Evolutionary conservation across 495 filamentous ascomycete species (phyloP), one percentile per base, ranked within the genome.

Genomic region (Aspergillus cavernicola): DNA sequence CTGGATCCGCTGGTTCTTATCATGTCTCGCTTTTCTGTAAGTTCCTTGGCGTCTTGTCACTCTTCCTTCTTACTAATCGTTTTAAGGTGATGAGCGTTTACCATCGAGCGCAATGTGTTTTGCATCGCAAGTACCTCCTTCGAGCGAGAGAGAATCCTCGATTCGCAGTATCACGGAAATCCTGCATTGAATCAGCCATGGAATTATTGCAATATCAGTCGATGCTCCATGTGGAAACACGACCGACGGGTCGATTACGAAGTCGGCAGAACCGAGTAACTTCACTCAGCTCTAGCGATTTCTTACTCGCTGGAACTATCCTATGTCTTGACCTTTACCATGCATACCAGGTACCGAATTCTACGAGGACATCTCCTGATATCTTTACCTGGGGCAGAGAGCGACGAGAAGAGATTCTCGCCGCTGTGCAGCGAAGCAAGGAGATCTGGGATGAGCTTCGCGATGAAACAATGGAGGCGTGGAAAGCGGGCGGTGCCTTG

Each of bases 221-320:
- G 29, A 87, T 84, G 22, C 74, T 98, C 18, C 79, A 92, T 60
- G 71, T 76, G 32, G 92, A 96, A 64, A 84, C 83, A 4, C 80
- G 85, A 55, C 80, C 84, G 8, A 81, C 78, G 44, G 88, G 89
- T n/a, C 80, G 88, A 20, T 70, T 92, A 24, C 79, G 84, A 33
- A 81, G 77, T 43, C 86, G 87, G 65, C 83, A 82, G 61, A 88
- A 79, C 75, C 84, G 84, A 66, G 81, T 92, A 47, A 88, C 82
- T 13, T 85, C 87, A 1, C 80, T 96, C 6, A 89, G 85, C 20
- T 87, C 85, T 33, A 77, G 80, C 43, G 95, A 99, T 59, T 96
- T 93, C 67, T 71, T 97, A 7, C 84, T 96, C 19, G 90, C 90
- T 9, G 90, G 87, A 8, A 96, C 95, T 78, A 84, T 96, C 40